Conservation (phyloP, 139 green algal genomes). For the Auxenochlorella protothecoides region DNA sequence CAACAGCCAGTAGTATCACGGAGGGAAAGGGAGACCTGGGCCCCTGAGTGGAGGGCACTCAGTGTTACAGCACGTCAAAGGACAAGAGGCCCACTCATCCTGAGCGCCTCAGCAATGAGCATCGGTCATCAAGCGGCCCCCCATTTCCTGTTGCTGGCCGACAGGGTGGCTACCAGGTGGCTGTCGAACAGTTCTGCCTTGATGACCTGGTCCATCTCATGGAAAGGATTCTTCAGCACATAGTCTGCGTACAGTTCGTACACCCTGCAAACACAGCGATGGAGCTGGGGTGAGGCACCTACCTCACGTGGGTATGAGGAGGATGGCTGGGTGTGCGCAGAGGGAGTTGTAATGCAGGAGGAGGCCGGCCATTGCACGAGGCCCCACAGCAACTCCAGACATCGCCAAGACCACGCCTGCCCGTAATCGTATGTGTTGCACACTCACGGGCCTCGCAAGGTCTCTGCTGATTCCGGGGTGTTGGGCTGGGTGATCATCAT, state of each 20-base stretch:
- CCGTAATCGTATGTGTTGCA: too few species aligned
- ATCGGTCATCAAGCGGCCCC: too few species aligned
- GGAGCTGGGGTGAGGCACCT: not conserved
- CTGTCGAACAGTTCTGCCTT: conserved; percentile 50
- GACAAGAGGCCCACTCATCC: too few species aligned
- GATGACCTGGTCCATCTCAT: conserved; percentile 53
- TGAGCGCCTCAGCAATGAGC: too few species aligned
- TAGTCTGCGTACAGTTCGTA: conserved; percentile 50
- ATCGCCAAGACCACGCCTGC: too few species aligned
- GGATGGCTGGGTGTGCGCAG: not conserved
- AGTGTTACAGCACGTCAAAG: too few species aligned
- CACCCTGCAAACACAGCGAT: conserved; percentile 20
- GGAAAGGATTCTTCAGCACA: conserved; percentile 52
- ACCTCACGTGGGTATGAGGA: not conserved
- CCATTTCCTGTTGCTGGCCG: too few species aligned
- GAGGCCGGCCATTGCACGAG: too few species aligned
- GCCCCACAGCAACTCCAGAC: too few species aligned
- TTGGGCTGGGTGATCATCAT: conserved; percentile 63
- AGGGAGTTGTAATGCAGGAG: not conserved
- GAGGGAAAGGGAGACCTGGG: too few species aligned
- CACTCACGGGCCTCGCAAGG: conserved; percentile 39
- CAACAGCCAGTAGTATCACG: too few species aligned
- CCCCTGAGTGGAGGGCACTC: too few species aligned
- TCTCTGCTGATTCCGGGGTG: conserved; percentile 45
- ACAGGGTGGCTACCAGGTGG: conserved; percentile 7